Evolutionary conservation across 805 yeast genomes (phyloP).

Genomic region (Spathaspora arborariae): DNA sequence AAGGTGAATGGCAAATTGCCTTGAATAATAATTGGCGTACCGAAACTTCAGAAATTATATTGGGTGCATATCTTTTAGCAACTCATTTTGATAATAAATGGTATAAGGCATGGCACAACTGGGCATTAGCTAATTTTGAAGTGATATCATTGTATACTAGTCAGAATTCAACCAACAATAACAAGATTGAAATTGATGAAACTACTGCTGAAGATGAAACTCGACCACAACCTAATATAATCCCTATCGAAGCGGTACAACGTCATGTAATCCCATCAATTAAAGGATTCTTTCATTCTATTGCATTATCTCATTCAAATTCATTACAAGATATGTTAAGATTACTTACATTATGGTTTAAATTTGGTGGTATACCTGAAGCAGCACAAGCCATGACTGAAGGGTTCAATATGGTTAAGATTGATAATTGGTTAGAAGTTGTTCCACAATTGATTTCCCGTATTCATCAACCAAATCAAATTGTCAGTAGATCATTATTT

Average conservation of each 20-base stretch:
- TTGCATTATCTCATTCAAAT: conserved; percentile 78
- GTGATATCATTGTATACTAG: conserved; percentile 65
- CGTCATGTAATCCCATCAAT: conserved; percentile 95
- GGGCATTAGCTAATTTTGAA: conserved; percentile 98
- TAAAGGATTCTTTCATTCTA: conserved; percentile 92
- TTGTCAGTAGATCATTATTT: conserved; percentile 75
- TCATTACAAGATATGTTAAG: conserved; percentile 92
- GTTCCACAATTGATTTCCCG: conserved; percentile 94
- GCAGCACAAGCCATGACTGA: conserved; percentile 88
- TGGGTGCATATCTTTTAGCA: conserved; percentile 89
- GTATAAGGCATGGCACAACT: conserved; percentile 99
- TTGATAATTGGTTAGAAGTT: conserved; percentile 94
- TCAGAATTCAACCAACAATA: conserved; percentile 16
- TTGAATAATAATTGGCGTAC: conserved; percentile 77
- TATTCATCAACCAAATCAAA: conserved; percentile 89
- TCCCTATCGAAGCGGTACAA: conserved; percentile 57
- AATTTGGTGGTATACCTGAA: conserved; percentile 89
- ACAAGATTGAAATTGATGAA: conserved; percentile 12
- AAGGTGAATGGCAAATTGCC: conserved; percentile 97
- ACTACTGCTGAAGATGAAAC: conserved; percentile 6
- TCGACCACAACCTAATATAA: conserved; percentile 16
- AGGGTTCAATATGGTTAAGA: conserved; percentile 83
- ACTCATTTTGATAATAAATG: conserved; percentile 90
- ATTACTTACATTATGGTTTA: conserved; percentile 89
- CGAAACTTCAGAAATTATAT: conserved; percentile 71